Base-by-base conservation (phyloP, 2,329 filamentous ascomycete genomes). In the Huntiella bhutanensis region DNA sequence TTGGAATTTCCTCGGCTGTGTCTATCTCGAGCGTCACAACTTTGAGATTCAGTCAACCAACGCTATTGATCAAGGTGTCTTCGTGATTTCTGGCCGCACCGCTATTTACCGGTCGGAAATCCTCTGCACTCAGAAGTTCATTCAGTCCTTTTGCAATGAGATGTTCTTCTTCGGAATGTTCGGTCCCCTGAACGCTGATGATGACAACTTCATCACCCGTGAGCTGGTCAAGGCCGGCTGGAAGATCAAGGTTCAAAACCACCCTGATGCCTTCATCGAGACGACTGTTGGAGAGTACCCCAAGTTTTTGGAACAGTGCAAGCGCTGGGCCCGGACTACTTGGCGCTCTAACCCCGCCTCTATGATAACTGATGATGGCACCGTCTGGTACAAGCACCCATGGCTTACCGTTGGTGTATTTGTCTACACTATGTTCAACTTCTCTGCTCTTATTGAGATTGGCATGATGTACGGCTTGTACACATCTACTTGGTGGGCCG, bases 11-110 rank as follows among this genome's bases (percentile, higher is more conserved):
- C 60, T 78, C 13, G 73, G 70, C 0, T 68, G 67, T 28, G 56
- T 66, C n/a, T 77, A 78, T 54, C 65, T 80, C 1, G 66, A 71
- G 52, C 69, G 74, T 0, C 71, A 77, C 56, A 77, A 77, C 54
- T 79, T 70, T 55, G 75, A 79, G 54, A 69, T 73, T 45, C 64
- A 68, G 1, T 62, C 70, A 0, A 69, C 69, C 5, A 72, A 70
- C 50, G 60, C 66, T 5, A 59, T 78, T 7, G 75, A 79, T 48
- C 72, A 71, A 6, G 71, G 70, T 7, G 64, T 75, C 15, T 75
- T 72, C 42, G 70, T 73, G 1, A 60, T 78, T 2, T 76, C 71
- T 0, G 71, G 71, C 0, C 64, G 73, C 4, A 77, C 73, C 1
- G 63, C 62, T 0, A 63, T 65, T 0, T 63, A 72, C 47, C 67